These are phyloP conservation scores for Kwoniella dejecticola DNA, from an alignment of 768 basidiomycete species.

Conservation along the genomic window DNA sequence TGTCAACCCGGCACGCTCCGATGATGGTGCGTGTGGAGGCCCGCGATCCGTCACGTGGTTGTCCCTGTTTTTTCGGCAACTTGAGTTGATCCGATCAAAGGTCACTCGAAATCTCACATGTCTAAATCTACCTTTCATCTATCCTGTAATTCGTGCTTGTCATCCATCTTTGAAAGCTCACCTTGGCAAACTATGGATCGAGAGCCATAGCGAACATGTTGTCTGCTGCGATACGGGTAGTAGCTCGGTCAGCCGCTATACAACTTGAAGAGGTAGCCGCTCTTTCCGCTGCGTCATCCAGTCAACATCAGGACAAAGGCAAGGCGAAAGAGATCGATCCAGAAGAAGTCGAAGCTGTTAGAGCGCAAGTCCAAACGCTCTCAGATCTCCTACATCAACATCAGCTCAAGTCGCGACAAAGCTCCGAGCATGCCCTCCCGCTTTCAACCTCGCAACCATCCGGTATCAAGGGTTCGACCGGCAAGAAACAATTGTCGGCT, in stretches of 20 bases:
- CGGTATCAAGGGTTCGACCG: neutral
- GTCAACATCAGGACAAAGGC: slow-evolving; percentile 3
- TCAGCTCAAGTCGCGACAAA: neutral
- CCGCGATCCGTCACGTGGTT: no score
- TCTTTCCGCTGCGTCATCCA: slow-evolving; percentile 7
- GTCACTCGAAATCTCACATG: no score
- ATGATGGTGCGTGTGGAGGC: neutral
- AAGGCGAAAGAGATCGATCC: slow-evolving; percentile 6
- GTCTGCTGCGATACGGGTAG: slow-evolving; percentile 37
- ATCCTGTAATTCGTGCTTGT: no score
- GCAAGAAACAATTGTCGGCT: slow-evolving; percentile 3
- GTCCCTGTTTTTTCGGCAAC: no score
- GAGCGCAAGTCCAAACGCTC: neutral
- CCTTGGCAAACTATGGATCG: no score
- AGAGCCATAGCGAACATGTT: no score
- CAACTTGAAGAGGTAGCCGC: slow-evolving; percentile 49
- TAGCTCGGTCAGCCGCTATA: slow-evolving; percentile 40
- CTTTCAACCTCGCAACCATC: neutral
- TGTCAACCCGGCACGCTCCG: slow-evolving; percentile 1
- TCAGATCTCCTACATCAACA: slow-evolving; percentile 7
- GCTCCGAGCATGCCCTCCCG: neutral
- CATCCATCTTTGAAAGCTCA: no score
- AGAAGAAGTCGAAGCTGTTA: neutral
- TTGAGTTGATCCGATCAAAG: no score
- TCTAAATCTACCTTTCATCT: no score